Evolutionary conservation across 1,284 basidiomycete species (phyloP), one percentile per base, ranked within the genome.

Genomic region (Butyriboletus appendiculatus): DNA sequence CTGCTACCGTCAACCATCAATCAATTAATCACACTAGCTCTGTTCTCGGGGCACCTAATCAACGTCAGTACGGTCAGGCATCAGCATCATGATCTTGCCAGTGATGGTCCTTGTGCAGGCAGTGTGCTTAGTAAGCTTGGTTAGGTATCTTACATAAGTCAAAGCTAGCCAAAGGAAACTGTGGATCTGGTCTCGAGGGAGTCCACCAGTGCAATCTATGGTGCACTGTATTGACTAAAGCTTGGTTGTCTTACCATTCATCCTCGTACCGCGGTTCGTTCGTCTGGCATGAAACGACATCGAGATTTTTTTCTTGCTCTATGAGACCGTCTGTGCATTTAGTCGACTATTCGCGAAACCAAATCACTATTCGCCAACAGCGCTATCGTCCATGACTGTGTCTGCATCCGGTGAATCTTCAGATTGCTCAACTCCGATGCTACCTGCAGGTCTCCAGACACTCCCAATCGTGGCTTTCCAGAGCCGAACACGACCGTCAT

Each of bases 401-500:
- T 73, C 68, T 32, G 52, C 62, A 24, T 72, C 65, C 26, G 79
- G 80, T 42, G 73, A 72, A 56, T 88, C 84, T 54, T 86, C 83
- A 6, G 78, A 75, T 59, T 90, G 85, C 63, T 91, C 88, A 40
- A 91, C 86, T 42, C 86, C 86, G 50, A 92, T 82, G 55, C 85
- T 85, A 6, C 90, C 90, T 28, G 88, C 88, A 5, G 87, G 77
- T 57, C 87, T 75, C 90, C 90, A 92, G 15, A 90, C 84, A 50
- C 78, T 86, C 9, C 85, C 86, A 15, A 79, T 79, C 0, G 85
- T 86, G 15, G 88, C 88, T 71, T 96, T 96, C 90, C 94, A 97
- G 35, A 97, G 72, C 20, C 93, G 79, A 32, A 97, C 83, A 15
- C 88, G 82, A 0, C 94, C 95, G 58, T 97, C 95, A 59, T 95